Percentiles rank a stretch among this genome's conserved stretches.
Conservation (phyloP, 306 rosid species). For the Trifolium subterraneum region DNA sequence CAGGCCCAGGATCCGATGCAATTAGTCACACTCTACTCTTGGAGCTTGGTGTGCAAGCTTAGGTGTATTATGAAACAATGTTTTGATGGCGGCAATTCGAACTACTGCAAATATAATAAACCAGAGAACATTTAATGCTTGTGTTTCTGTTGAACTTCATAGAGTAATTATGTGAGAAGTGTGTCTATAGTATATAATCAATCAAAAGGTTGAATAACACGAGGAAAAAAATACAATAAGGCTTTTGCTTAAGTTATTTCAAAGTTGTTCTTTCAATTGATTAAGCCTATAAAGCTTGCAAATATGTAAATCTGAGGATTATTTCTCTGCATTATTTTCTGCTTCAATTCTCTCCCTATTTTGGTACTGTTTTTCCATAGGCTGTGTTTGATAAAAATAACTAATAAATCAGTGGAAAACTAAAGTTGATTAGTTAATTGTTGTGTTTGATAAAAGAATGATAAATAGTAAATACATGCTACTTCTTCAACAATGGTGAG, state of each 20-base stretch:
- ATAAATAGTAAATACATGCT: too few relatives aligned
- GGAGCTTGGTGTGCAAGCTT: slow-evolving; percentile 81
- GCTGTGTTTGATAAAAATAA: not conserved
- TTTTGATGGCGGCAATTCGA: slow-evolving; percentile 32
- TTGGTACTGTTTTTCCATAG: slow-evolving; percentile 15
- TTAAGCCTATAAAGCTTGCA: not conserved
- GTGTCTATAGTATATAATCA: not conserved
- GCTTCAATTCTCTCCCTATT: not conserved
- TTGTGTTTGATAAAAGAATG: not conserved
- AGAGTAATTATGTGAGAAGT: slow-evolving; percentile 5
- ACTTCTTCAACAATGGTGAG: not conserved
- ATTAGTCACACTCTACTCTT: slow-evolving; percentile 77
- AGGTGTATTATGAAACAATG: slow-evolving; percentile 28
- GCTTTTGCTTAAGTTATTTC: slow-evolving; percentile 8
- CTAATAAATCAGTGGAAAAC: not conserved
- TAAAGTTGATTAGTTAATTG: not conserved
- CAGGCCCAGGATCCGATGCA: slow-evolving; percentile 76
- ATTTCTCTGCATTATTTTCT: slow-evolving; percentile 19
- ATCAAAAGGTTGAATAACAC: not conserved
- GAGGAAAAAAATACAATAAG: not conserved
- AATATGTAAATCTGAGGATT: not conserved
- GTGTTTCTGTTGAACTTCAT: slow-evolving; percentile 4
- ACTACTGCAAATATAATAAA: slow-evolving; percentile 28
- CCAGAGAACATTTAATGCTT: slow-evolving; percentile 27
- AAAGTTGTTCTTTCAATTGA: not conserved